These are phyloP conservation scores for Neodidymelliopsis sp. DNA, from an alignment of 2,329 filamentous ascomycete genomes.

Conservation along the genomic window DNA sequence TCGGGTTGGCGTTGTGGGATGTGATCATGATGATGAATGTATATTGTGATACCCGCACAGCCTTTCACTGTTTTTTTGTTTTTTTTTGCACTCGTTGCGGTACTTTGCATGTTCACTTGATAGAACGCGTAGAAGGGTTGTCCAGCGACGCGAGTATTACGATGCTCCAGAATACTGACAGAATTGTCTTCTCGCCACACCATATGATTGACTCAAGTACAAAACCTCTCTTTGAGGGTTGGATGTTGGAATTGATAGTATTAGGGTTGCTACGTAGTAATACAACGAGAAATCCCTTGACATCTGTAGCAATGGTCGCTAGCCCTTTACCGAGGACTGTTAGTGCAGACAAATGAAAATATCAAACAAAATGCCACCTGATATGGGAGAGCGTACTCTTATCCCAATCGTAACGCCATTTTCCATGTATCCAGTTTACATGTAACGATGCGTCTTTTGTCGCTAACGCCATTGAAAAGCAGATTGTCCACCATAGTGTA, in stretches of 20 bases:
- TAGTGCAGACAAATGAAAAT: neutral
- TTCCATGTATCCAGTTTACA: conserved; percentile 2
- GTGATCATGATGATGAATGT: neutral
- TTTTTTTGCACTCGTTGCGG: no score
- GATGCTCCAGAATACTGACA: no score
- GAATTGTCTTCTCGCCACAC: no score
- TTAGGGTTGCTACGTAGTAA: neutral
- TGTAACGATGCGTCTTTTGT: neutral
- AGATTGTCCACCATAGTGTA: conserved; percentile 2
- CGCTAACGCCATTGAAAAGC: conserved; percentile 8
- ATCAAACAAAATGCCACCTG: neutral
- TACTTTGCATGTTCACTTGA: no score
- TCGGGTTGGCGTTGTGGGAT: neutral
- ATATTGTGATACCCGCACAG: conserved; percentile 10
- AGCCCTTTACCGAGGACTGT: conserved; percentile 5
- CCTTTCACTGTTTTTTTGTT: no score
- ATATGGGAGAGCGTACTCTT: conserved; percentile 3
- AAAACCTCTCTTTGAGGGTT: no score
- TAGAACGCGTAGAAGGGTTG: no score
- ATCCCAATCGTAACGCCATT: conserved; percentile 9
- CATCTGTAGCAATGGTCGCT: neutral
- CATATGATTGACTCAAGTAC: no score
- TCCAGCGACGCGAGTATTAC: no score
- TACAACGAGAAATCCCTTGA: neutral
- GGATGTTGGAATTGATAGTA: neutral